These are phyloP conservation scores for Solanum appendiculatum DNA, from an alignment of 257 asterid genomes.

Conservation along the genomic window DNA sequence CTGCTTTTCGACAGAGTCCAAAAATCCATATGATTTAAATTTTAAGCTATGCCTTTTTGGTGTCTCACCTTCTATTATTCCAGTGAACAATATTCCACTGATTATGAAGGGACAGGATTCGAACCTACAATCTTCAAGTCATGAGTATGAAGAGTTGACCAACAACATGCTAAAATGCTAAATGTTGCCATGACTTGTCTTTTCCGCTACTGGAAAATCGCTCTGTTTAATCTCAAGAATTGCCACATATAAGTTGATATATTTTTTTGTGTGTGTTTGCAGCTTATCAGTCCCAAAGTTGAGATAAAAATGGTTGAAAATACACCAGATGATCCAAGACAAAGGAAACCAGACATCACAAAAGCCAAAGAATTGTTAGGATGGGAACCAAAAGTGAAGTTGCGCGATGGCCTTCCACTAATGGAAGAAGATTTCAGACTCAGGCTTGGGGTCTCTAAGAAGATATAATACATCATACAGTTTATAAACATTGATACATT, in stretches of 20 bases:
- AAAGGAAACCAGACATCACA: conserved; percentile 81
- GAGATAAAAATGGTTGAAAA: conserved; percentile 67
- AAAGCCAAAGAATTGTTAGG: conserved; percentile 78
- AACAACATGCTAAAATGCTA: background rate
- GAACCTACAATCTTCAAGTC: no score
- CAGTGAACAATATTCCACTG: no score
- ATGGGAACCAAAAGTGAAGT: conserved; percentile 85
- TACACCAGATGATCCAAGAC: conserved; percentile 96
- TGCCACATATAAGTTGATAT: background rate
- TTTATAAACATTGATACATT: background rate
- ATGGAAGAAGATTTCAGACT: conserved; percentile 90
- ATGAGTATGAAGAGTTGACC: no score
- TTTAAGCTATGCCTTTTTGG: background rate
- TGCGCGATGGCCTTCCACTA: conserved; percentile 79
- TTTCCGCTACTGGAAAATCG: background rate
- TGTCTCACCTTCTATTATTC: background rate
- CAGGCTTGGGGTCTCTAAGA: conserved; percentile 57
- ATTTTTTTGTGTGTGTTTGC: background rate
- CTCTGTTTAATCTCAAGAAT: background rate
- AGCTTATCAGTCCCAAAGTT: conserved; percentile 81
- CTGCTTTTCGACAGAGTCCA: background rate
- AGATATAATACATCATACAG: background rate
- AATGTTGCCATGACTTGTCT: background rate
- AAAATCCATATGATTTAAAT: background rate
- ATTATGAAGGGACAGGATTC: no score